phyloP scores from a whole-genome alignment of 495 filamentous ascomycete genomes.

The Aspergillus ostianus region DNA sequence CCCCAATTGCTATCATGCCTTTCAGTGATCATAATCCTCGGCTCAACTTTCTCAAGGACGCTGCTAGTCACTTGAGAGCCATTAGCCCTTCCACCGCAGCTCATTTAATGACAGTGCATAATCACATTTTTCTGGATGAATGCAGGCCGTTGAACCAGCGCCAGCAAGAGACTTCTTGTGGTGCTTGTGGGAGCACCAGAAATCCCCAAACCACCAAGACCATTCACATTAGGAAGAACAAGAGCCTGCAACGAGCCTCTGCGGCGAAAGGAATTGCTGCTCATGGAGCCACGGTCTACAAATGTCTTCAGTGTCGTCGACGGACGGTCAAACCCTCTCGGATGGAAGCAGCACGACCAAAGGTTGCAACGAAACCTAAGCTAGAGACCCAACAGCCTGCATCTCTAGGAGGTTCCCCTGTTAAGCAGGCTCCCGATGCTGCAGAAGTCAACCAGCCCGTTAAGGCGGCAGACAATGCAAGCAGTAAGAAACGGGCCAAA shows the following conservation, averaged over 20 bases:
- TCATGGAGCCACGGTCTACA: slow-evolving; percentile 34
- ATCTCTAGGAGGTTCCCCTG: slow-evolving; percentile 14
- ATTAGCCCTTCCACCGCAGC: slow-evolving; percentile 49
- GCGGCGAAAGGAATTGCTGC: slow-evolving; percentile 11
- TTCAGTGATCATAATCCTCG: slow-evolving; percentile 33
- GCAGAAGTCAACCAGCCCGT: slow-evolving; percentile 7
- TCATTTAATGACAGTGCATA: slow-evolving; percentile 44
- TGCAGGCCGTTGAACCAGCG: slow-evolving; percentile 36
- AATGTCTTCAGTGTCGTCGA: slow-evolving; percentile 39
- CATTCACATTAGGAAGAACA: slow-evolving; percentile 26
- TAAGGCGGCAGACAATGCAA: slow-evolving; percentile 45
- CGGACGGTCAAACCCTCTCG: slow-evolving; percentile 28
- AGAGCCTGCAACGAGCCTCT: slow-evolving; percentile 16
- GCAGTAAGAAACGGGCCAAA: slow-evolving; percentile 60
- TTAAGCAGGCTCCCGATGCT: background rate
- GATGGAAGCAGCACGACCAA: slow-evolving; percentile 12
- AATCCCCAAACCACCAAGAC: slow-evolving; percentile 41
- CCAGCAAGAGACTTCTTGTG: slow-evolving; percentile 44
- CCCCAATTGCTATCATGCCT: slow-evolving; percentile 25
- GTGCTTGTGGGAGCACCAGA: slow-evolving; percentile 51
- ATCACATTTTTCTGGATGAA: slow-evolving; percentile 40
- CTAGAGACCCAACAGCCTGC: slow-evolving; percentile 5
- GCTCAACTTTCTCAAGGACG: slow-evolving; percentile 44
- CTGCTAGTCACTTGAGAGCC: slow-evolving; percentile 40
- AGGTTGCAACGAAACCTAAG: slow-evolving; percentile 6